These are phyloP conservation scores for Hamigera avellanea DNA, from an alignment of 495 filamentous ascomycete genomes.

Conservation along the genomic window DNA sequence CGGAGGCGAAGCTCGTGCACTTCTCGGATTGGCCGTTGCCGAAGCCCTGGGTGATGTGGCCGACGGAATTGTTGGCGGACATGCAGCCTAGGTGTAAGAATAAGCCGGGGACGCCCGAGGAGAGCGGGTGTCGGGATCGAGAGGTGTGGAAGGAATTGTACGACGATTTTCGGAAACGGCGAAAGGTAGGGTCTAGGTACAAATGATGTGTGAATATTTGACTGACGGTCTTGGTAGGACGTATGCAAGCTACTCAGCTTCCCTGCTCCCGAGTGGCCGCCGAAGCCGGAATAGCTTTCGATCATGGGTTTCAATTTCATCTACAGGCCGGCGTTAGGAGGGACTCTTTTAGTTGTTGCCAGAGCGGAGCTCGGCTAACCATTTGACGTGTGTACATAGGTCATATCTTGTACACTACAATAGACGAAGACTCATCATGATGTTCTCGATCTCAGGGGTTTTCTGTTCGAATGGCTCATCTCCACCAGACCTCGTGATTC, in stretches of 20 bases:
- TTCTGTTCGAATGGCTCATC: no score
- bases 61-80: constrained; percentile 38
- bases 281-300: no score
- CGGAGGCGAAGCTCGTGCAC: constrained; percentile 66
- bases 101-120: constrained; percentile 26
- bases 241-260: constrained; percentile 38
- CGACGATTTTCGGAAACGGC: constrained; percentile 49
- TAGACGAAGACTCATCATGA: no score
- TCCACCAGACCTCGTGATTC: no score
- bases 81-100: constrained; percentile 51
- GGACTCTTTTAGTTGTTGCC: background rate
- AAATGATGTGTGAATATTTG: background rate
- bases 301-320: no score
- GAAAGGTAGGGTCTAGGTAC: constrained; percentile 36
- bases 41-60: constrained; percentile 65
- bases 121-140: constrained; percentile 48
- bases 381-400: no score
- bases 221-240: constrained; percentile 16
- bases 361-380: background rate
- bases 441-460: no score
- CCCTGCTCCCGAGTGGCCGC: constrained; percentile 26
- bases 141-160: constrained; percentile 64
- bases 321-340: background rate
- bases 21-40: constrained; percentile 75
- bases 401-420: no score